phyloP scores from a whole-genome alignment of 306 rosid genomes.

The Gleditsia sinensis region DNA sequence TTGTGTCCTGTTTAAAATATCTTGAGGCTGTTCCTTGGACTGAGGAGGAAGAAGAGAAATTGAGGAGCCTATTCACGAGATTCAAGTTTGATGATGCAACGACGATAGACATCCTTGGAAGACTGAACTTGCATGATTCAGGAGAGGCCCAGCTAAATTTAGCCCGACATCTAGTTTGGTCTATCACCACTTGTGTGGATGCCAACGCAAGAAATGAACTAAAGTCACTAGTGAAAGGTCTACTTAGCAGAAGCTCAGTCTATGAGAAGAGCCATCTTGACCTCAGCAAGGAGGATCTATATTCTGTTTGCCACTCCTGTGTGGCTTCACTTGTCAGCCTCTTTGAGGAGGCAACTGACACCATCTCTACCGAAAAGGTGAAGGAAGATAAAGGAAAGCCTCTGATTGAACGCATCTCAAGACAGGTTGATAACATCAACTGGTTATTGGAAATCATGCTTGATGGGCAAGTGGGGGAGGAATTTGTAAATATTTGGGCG shows the following conservation, averaged over 20 bases:
- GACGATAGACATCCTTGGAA: slow-evolving; percentile 71
- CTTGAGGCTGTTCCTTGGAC: slow-evolving; percentile 97
- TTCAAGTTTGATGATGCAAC: slow-evolving; percentile 77
- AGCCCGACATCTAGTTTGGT: slow-evolving; percentile 66
- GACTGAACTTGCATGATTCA: slow-evolving; percentile 57
- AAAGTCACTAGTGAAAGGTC: slow-evolving; percentile 74
- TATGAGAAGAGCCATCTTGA: slow-evolving; percentile 74
- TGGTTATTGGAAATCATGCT: slow-evolving; percentile 86
- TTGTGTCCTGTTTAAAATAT: slow-evolving; percentile 70
- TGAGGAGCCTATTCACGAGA: slow-evolving; percentile 65
- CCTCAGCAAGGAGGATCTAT: slow-evolving; percentile 69
- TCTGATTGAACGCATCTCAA: slow-evolving; percentile 62
- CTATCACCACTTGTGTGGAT: slow-evolving; percentile 66
- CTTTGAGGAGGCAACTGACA: slow-evolving; percentile 56
- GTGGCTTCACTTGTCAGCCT: slow-evolving; percentile 57
- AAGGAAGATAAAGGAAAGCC: slow-evolving; percentile 59
- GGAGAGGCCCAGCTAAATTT: slow-evolving; percentile 52
- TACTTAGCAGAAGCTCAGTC: slow-evolving; percentile 81
- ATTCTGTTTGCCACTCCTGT: slow-evolving; percentile 63
- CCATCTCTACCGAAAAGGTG: slow-evolving; percentile 33
- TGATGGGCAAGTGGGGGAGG: slow-evolving; percentile 83
- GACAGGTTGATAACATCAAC: slow-evolving; percentile 77
- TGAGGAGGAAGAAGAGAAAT: slow-evolving; percentile 88
- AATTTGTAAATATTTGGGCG: slow-evolving; percentile 78
- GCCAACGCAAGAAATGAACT: slow-evolving; percentile 75